phyloP scores from a whole-genome alignment of 164 flowering plant genomes.

The Annona squamosa region DNA sequence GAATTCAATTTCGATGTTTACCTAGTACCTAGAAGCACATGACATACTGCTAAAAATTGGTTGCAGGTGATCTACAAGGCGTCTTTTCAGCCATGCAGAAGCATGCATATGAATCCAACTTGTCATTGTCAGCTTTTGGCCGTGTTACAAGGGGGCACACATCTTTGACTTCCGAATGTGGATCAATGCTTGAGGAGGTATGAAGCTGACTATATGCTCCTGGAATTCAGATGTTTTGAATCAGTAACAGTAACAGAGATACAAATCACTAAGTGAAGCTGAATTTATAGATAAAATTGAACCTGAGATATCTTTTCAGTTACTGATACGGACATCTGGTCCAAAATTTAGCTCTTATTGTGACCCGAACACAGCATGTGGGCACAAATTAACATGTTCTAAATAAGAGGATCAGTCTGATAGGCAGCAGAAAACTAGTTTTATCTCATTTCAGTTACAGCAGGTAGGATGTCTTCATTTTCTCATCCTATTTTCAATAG shows the following conservation, averaged over 20 bases:
- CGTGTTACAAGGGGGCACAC: constrained; percentile 64
- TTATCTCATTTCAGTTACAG: too few species aligned
- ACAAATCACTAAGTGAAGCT: not conserved
- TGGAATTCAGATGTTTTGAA: not conserved
- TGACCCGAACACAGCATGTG: not conserved
- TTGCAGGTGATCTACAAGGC: constrained; percentile 73
- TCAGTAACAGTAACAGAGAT: not conserved
- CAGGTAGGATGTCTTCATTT: not conserved
- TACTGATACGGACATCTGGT: not conserved
- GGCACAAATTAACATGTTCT: not conserved
- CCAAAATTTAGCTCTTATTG: not conserved
- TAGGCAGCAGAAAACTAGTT: too few species aligned
- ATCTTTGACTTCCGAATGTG: constrained; percentile 95
- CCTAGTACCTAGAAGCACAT: not conserved
- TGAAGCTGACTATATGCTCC: not conserved
- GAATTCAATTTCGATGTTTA: not conserved
- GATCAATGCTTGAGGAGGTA: constrained; percentile 99
- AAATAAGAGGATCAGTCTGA: too few species aligned
- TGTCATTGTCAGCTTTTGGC: constrained; percentile 65
- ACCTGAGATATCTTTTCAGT: not conserved
- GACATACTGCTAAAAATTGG: constrained; percentile 1
- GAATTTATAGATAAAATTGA: not conserved
- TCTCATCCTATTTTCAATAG: not conserved
- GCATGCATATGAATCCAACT: constrained; percentile 70
- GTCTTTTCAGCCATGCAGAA: constrained; percentile 76